Base-by-base conservation (phyloP, 305 asterid species). In the Plantago lanceolata region DNA sequence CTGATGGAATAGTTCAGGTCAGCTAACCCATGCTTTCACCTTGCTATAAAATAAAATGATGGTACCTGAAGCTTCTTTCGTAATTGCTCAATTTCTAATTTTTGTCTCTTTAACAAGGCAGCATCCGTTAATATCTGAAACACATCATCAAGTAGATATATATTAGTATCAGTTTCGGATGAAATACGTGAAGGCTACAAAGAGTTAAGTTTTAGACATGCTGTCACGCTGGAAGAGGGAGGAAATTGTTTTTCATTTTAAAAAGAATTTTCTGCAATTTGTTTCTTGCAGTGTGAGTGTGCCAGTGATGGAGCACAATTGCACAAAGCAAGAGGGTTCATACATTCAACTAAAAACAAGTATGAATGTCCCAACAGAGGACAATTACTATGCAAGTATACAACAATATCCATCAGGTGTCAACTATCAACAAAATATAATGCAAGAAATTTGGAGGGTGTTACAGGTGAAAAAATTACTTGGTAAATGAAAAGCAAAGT, bases 61-160 rank as follows among this genome's bases (percentile, higher is more conserved):
- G 31, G 31, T 66, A 93, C 98, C 97, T 89, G 90, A 81, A 93
- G 99, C 72, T 89, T 93, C 71, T 66, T 71, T 64, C 88, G 88
- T 51, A 93, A 77, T 62, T 83, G 95, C 80, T 93, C 99, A 71
- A 93, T 93, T 79, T 89, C 99, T 67, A 81, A 79, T 57, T 82
- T 87, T 69, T 93, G 97, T 73, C 97, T 71, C 86, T 85, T 93
- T 73, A 93, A 69, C 71, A 93, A 78, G 67, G 99, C 99, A 45
- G 87, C 99, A 70, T 93, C 99, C 20, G 96, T 89, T 79, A 93
- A 71, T 79, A 93, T 84, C 97, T 93, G 79, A 71, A 75, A 58
- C 17, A 56, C 61, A 68, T 40, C 51, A 68, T 45, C 51, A 63
- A 76, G 53, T 52, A 55, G 65, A 63, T 63, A 45, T 75, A 63